Percentiles rank a stretch among this genome's conserved stretches.
These are phyloP conservation scores for Theileria parva DNA, from an alignment of 169 alveolate species.

Conservation along the genomic window DNA sequence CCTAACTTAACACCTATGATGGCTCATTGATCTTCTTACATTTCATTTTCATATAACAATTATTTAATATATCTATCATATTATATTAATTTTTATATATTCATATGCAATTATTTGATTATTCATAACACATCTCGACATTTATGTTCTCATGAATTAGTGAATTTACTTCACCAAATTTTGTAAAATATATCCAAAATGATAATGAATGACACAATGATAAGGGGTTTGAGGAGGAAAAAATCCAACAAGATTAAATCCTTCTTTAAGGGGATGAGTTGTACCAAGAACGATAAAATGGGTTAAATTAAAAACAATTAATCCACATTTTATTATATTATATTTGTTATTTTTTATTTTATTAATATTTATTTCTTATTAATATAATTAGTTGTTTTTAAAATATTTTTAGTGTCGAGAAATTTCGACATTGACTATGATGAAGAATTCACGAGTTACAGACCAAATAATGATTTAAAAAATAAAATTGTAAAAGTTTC, in stretches of 20 bases:
- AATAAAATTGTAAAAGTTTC: background rate
- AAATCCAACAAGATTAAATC: slow-evolving; percentile 39
- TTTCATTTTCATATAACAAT: background rate
- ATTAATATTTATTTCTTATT: background rate
- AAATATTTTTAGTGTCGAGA: background rate
- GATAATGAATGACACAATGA: background rate
- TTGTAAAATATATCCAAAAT: no score
- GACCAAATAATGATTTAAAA: background rate
- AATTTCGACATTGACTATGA: background rate
- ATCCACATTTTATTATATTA: background rate
- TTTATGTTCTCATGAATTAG: background rate
- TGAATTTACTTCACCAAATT: no score
- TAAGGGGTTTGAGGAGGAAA: background rate
- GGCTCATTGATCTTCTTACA: background rate
- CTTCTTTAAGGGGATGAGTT: slow-evolving; percentile 44
- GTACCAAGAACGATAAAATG: slow-evolving; percentile 32
- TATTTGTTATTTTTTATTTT: background rate
- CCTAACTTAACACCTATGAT: background rate
- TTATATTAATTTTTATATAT: background rate
- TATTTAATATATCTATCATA: background rate
- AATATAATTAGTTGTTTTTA: background rate
- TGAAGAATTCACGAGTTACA: background rate
- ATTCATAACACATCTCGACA: background rate
- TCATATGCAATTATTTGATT: background rate
- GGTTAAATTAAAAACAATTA: slow-evolving; percentile 4